A percentile compares a stretch with the other conserved stretches of the same genome.
These are phyloP conservation scores for Zancudomyces culisetae DNA, from an alignment of 371 early-diverging fungal species.

Conservation along the genomic window DNA sequence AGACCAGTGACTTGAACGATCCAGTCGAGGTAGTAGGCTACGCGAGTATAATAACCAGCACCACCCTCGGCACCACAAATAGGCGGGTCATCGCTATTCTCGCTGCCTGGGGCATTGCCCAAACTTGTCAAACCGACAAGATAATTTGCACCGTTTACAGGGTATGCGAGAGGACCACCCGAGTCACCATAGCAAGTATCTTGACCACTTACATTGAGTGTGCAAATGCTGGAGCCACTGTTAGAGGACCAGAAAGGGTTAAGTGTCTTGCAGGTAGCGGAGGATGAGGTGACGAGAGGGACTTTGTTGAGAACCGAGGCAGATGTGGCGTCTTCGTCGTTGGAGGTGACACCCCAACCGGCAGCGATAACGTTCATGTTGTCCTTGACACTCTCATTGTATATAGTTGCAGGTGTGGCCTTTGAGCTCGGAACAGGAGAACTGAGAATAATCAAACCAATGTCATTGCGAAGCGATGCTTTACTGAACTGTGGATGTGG, in stretches of 20 bases:
- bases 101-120: background rate
- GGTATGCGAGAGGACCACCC: slow-evolving; percentile 13
- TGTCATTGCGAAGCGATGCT: background rate
- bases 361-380: background rate
- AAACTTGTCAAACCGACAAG: background rate
- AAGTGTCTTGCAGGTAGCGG: slow-evolving; percentile 4
- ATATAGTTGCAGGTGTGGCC: background rate
- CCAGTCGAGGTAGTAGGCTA: background rate
- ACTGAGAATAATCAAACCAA: too few species aligned
- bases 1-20: background rate
- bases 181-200: slow-evolving; percentile 22
- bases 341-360: background rate
- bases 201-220: slow-evolving; percentile 8
- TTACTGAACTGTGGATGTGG: background rate
- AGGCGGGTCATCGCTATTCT: background rate
- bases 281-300: slow-evolving; percentile 6
- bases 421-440: too few species aligned
- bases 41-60: background rate
- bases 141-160: background rate
- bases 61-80: background rate
- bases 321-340: background rate
- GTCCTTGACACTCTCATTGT: background rate
- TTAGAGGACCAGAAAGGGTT: background rate
- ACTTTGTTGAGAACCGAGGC: slow-evolving; percentile 13
- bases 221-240: slow-evolving; percentile 10